phyloP scores from a whole-genome alignment of 495 filamentous ascomycete species.

The Melanomma pulvis-pyrius region DNA sequence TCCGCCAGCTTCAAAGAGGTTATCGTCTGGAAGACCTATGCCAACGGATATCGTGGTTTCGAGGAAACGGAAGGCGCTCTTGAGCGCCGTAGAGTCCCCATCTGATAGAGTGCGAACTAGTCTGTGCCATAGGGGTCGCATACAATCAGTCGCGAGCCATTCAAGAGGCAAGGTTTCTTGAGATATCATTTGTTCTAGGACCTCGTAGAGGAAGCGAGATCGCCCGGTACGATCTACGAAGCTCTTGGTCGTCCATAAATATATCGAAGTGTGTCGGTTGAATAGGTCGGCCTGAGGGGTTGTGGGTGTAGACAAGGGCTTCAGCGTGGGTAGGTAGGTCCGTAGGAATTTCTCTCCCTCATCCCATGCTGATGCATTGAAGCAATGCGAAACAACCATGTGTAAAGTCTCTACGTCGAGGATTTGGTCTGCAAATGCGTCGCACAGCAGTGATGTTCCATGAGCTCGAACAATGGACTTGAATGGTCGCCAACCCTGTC shows the following conservation, averaged over 20 bases:
- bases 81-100: constrained; percentile 11
- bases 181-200: constrained; percentile 30
- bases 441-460: constrained; percentile 26
- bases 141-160: constrained; percentile 36
- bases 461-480: constrained; percentile 33
- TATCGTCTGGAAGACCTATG: constrained; percentile 22
- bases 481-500: constrained; percentile 30
- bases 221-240: constrained; percentile 18
- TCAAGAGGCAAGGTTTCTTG: constrained; percentile 33
- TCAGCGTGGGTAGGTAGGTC: constrained; percentile 14
- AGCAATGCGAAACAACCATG: constrained; percentile 24
- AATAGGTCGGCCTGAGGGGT: constrained; percentile 26
- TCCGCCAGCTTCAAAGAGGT: constrained; percentile 4
- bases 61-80: constrained; percentile 21
- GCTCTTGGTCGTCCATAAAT: constrained; percentile 15
- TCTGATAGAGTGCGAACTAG: constrained; percentile 26
- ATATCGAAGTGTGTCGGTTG: constrained; percentile 16
- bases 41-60: constrained; percentile 26
- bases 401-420: constrained; percentile 17
- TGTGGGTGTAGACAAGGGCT: constrained; percentile 18
- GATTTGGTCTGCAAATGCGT: constrained; percentile 29
- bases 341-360: constrained; percentile 33
- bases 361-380: constrained; percentile 24
- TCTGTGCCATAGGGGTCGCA: constrained; percentile 31
- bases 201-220: constrained; percentile 28